Conservation (phyloP, 306 rosid genomes). For the Medicago ruthenica region DNA sequence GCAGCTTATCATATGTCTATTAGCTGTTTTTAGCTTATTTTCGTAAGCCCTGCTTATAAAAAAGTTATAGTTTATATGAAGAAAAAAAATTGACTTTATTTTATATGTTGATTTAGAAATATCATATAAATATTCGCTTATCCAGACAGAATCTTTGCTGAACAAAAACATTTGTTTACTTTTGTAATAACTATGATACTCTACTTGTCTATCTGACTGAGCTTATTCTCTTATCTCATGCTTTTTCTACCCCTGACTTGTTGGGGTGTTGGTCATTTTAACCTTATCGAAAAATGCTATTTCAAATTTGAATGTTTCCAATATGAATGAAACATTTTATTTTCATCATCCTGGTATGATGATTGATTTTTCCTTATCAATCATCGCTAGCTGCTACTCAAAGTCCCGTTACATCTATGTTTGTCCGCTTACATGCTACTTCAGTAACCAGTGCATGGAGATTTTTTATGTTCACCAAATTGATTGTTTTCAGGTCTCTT, state of each 20-base stretch:
- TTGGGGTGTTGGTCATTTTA: conserved; percentile 18
- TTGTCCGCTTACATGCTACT: conserved; percentile 9
- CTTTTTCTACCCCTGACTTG: conserved; percentile 4
- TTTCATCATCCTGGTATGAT: neutral
- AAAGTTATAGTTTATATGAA: neutral
- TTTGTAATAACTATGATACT: neutral
- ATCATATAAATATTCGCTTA: no score
- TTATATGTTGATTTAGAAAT: no score
- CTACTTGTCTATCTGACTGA: neutral
- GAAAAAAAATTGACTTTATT: neutral
- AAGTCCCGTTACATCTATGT: conserved; percentile 6
- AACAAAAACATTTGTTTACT: neutral
- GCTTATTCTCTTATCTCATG: neutral
- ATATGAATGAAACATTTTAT: neutral
- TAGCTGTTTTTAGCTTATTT: neutral
- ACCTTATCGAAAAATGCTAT: conserved; percentile 10
- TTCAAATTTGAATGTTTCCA: conserved; percentile 2
- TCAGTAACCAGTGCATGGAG: neutral
- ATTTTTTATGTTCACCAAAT: conserved; percentile 25
- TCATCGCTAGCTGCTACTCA: conserved; percentile 17
- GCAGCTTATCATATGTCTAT: neutral
- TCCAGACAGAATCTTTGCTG: no score
- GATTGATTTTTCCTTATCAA: conserved; percentile 1
- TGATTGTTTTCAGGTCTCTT: conserved; percentile 62
- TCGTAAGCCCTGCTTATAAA: neutral